Evolutionary conservation across 2,329 filamentous ascomycete genomes (phyloP).

Genomic region (Alternaria tenuissima): DNA sequence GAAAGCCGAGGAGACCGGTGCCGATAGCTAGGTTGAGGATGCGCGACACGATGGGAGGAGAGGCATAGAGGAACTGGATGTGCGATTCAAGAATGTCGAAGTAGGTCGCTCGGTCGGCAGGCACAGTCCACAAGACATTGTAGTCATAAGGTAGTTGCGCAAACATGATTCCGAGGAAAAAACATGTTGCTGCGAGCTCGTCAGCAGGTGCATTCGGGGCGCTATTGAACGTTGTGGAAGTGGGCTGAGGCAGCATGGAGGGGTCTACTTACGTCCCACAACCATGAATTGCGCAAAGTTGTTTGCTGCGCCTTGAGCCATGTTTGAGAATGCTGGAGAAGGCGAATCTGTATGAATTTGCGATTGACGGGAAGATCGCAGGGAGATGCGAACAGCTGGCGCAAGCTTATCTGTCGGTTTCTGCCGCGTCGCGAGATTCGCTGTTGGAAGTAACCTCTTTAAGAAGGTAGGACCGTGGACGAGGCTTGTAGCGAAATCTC

Average conservation of each 20-base stretch:
- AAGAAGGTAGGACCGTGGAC: constrained; percentile 36
- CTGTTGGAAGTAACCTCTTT: constrained; percentile 36
- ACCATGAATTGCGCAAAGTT: constrained; percentile 98
- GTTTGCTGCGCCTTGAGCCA: constrained; percentile 37
- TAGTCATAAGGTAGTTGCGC: constrained; percentile 96
- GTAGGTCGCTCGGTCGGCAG: constrained; percentile 70
- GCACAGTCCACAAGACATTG: constrained; percentile 81
- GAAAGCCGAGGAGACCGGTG: constrained; percentile 85
- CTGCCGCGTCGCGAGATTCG: constrained; percentile 23
- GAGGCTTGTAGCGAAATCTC: constrained; percentile 18
- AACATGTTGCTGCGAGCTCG: constrained; percentile 70
- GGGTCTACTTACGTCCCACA: constrained; percentile 78
- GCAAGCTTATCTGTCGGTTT: constrained; percentile 36
- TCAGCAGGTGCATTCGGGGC: constrained; percentile 18
- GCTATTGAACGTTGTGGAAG: constrained; percentile 5
- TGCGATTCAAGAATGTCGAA: constrained; percentile 88
- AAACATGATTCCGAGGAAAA: constrained; percentile 98
- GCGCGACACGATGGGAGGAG: constrained; percentile 88
- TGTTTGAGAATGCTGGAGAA: constrained; percentile 19
- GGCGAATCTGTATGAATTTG: constrained; percentile 15
- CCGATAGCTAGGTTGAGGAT: constrained; percentile 93
- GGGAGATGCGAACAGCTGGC: constrained; percentile 24
- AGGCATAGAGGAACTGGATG: constrained; percentile 88
- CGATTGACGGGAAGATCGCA: constrained; percentile 11
- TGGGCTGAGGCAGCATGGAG: constrained; percentile 14